Conservation (phyloP, 768 basidiomycete species). For the Rhodotorula diobovata region DNA sequence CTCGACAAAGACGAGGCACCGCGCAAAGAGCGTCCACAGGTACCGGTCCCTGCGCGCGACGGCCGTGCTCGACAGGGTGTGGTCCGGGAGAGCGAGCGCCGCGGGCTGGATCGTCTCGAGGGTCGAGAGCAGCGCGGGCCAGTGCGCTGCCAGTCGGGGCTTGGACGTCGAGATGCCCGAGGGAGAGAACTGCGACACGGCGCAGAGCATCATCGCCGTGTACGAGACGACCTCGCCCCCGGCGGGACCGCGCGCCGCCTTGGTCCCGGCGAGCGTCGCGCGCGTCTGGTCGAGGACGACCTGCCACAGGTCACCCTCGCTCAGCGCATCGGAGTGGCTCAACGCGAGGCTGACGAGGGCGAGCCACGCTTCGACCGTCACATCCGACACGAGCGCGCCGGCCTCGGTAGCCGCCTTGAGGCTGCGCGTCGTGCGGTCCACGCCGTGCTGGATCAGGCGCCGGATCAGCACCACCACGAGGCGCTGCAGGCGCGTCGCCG, state of each 20-base stretch:
- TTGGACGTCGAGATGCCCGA: conserved; percentile 52
- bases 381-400: background rate
- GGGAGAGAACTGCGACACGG: conserved; percentile 70
- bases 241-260: conserved; percentile 13
- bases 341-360: conserved; percentile 61
- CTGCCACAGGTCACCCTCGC: conserved; percentile 29
- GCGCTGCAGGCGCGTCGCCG: background rate
- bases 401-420: conserved; percentile 45
- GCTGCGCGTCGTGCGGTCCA: conserved; percentile 53
- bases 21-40: conserved; percentile 61
- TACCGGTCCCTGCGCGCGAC: conserved; percentile 65
- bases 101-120: conserved; percentile 59
- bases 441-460: conserved; percentile 57
- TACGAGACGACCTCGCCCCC: conserved; percentile 66
- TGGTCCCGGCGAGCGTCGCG: background rate
- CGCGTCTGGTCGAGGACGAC: conserved; percentile 24
- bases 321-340: background rate
- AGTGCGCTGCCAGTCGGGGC: conserved; percentile 56
- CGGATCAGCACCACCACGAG: conserved; percentile 51
- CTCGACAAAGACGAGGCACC: conserved; percentile 68
- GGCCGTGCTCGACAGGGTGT: conserved; percentile 45
- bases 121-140: conserved; percentile 62
- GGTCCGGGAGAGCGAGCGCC: conserved; percentile 52
- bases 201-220: conserved; percentile 62
- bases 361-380: conserved; percentile 66